phyloP scores from a whole-genome alignment of 2,329 filamentous ascomycete species.

The Talaromyces pinophilus region DNA sequence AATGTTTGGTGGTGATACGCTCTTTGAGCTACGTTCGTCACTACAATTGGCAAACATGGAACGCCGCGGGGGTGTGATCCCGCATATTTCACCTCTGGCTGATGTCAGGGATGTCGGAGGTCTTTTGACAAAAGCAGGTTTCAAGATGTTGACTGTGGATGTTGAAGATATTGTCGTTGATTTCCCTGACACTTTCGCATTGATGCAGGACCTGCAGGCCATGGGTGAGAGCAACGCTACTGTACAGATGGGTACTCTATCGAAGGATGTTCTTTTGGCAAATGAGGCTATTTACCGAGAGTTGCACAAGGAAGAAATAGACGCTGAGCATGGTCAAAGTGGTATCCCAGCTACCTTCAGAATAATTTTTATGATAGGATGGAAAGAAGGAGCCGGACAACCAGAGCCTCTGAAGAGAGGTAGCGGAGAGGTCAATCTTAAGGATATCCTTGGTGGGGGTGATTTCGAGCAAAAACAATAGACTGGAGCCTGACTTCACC shows the following conservation, averaged over 20 bases:
- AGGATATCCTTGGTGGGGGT: conserved; percentile 68
- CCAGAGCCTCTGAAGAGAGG: conserved; percentile 77
- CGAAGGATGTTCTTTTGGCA: conserved; percentile 81
- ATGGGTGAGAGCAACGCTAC: conserved; percentile 97
- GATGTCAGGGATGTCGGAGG: conserved; percentile 91
- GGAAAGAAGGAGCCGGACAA: conserved; percentile 82
- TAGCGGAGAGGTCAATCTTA: conserved; percentile 82
- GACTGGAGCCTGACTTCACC: background rate
- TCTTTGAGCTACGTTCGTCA: conserved; percentile 90
- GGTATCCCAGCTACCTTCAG: conserved; percentile 85
- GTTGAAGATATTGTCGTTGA: conserved; percentile 97
- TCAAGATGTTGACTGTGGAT: conserved; percentile 94
- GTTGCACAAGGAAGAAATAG: conserved; percentile 72
- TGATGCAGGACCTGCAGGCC: conserved; percentile 91
- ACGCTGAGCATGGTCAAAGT: conserved; percentile 47
- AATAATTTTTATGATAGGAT: conserved; percentile 98
- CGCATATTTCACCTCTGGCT: conserved; percentile 85
- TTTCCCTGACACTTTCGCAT: conserved; percentile 82
- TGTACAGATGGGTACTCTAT: conserved; percentile 73
- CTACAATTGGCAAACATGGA: conserved; percentile 92
- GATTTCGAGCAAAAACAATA: conserved; percentile 33
- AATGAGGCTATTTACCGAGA: conserved; percentile 85
- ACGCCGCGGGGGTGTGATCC: conserved; percentile 83
- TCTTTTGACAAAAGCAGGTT: conserved; percentile 80
- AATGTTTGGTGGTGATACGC: conserved; percentile 93